phyloP scores from a whole-genome alignment of 495 filamentous ascomycete species.

The Massariosphaeria phaeospora region DNA sequence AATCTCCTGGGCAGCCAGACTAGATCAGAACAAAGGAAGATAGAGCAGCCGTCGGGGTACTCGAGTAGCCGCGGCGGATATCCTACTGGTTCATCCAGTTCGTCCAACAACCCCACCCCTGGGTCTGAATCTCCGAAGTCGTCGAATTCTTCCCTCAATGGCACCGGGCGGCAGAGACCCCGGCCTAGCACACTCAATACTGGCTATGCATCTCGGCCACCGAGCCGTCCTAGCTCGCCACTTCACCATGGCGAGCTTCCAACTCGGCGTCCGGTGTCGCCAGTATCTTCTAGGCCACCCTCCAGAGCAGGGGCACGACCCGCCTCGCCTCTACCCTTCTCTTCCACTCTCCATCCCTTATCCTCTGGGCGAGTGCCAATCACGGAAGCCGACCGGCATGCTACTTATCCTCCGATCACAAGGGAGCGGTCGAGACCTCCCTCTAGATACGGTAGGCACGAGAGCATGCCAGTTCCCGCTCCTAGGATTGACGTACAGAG shows the following conservation, averaged over 20 bases:
- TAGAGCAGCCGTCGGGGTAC: neutral
- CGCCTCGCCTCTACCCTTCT: slow-evolving; percentile 9
- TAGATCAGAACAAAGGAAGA: slow-evolving; percentile 1
- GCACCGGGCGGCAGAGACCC: neutral
- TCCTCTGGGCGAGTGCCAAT: slow-evolving; percentile 5
- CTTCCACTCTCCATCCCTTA: neutral
- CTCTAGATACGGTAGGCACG: slow-evolving; percentile 16
- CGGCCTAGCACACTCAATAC: slow-evolving; percentile 8
- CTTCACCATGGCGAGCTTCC: slow-evolving; percentile 5
- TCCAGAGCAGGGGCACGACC: slow-evolving; percentile 16
- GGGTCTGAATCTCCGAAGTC: slow-evolving; percentile 23
- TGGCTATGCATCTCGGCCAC: slow-evolving; percentile 11
- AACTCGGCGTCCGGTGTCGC: slow-evolving; percentile 7
- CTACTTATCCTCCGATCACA: slow-evolving; percentile 24
- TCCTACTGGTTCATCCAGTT: slow-evolving; percentile 13
- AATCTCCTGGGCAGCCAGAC: slow-evolving; percentile 15
- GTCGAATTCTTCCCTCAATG: slow-evolving; percentile 19
- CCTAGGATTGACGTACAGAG: slow-evolving; percentile 28
- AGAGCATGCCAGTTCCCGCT: slow-evolving; percentile 21
- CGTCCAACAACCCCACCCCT: slow-evolving; percentile 26
- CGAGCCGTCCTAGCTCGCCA: slow-evolving; percentile 1
- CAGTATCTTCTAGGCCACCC: slow-evolving; percentile 15
- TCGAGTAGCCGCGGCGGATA: neutral
- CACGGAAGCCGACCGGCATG: slow-evolving; percentile 22
- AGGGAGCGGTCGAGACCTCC: slow-evolving; percentile 12